Evolutionary conservation across 371 early-diverging fungal species (phyloP).

Genomic region (Batkoa obscura): DNA sequence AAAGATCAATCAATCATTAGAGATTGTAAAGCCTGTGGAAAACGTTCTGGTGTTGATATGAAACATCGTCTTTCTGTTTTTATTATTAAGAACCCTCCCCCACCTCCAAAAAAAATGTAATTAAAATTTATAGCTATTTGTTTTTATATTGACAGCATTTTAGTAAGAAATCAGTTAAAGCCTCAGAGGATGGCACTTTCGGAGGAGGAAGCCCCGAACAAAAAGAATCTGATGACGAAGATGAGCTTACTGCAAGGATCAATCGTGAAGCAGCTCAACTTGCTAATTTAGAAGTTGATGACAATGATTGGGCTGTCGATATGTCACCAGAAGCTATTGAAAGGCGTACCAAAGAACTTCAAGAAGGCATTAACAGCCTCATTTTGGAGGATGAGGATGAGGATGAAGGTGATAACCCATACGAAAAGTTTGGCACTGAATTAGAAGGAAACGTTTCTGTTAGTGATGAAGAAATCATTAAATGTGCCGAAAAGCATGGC

Average conservation of each 20-base stretch:
- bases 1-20: slow-evolving; percentile 52
- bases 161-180: slow-evolving; percentile 29
- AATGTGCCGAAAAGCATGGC: slow-evolving; percentile 54
- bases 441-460: slow-evolving; percentile 28
- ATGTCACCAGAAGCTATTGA: slow-evolving; percentile 61
- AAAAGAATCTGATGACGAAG: slow-evolving; percentile 27
- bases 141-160: neutral
- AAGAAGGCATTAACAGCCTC: slow-evolving; percentile 20
- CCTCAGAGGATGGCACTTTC: slow-evolving; percentile 19
- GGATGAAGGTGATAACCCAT: slow-evolving; percentile 40
- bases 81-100: slow-evolving; percentile 87
- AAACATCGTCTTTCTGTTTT: slow-evolving; percentile 74
- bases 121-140: neutral
- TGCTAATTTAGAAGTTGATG: slow-evolving; percentile 31
- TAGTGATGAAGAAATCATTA: slow-evolving; percentile 46
- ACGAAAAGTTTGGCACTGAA: slow-evolving; percentile 45
- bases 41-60: slow-evolving; percentile 65
- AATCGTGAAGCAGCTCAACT: slow-evolving; percentile 45
- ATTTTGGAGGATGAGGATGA: slow-evolving; percentile 31
- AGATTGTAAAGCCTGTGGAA: slow-evolving; percentile 88
- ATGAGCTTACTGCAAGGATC: slow-evolving; percentile 54
- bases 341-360: slow-evolving; percentile 47
- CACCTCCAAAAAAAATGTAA: slow-evolving; percentile 7
- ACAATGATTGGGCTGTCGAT: slow-evolving; percentile 75
- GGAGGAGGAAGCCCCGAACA: slow-evolving; percentile 20